A percentile compares a stretch with the other conserved stretches of the same genome.
These are phyloP conservation scores for sorghum (Sorghum bicolor) DNA, from an alignment of 176 grass and related monocot species.

Conservation along the genomic window Sorghum_bicolor_NCBIv3 NC_012873.2:55683501-55684000, in stretches of 20 bases:
- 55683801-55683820: background rate
- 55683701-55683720: background rate
- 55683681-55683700: background rate
- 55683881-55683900: constrained; percentile 23
- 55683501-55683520: background rate
- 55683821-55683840: background rate
- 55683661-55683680: background rate
- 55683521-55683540: background rate
- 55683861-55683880: constrained; percentile 17
- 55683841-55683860: background rate
- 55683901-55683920: background rate
- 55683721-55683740: background rate
- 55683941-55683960: background rate
- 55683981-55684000: constrained; percentile 42
- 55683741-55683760: background rate
- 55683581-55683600: background rate
- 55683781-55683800: background rate
- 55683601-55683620: background rate
- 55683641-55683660: background rate
- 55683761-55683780: background rate
- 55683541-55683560: background rate
- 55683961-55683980: background rate
- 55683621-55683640: constrained; percentile 13
- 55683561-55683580: background rate
- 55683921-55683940: background rate